Evolutionary conservation across 441 rosid species (phyloP).

Genomic region (Gossypium gossypioides): DNA sequence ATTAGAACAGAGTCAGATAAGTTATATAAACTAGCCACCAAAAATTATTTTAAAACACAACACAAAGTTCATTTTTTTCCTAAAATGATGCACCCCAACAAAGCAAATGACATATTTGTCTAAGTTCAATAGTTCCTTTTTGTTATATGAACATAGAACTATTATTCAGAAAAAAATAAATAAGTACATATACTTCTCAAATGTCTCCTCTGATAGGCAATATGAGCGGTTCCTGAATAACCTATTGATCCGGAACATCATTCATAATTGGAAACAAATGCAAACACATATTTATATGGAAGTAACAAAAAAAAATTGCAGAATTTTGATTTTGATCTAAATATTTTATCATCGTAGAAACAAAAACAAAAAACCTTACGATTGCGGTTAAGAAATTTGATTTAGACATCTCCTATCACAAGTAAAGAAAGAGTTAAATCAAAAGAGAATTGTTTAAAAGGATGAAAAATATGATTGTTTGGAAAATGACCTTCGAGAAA

Average conservation of each 20-base stretch:
- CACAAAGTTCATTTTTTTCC: not conserved
- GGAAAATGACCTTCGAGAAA: not conserved
- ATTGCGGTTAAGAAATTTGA: conserved; percentile 8
- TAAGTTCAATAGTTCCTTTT: not conserved
- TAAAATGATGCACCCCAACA: not conserved
- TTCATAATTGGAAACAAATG: not conserved
- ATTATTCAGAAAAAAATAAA: not conserved
- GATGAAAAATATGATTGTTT: not conserved
- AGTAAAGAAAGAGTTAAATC: conserved; percentile 8
- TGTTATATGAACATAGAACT: not conserved
- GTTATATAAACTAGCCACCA: conserved; percentile 1
- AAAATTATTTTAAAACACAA: not conserved
- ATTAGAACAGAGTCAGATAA: conserved; percentile 16
- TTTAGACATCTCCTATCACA: conserved; percentile 23
- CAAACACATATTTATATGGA: not conserved
- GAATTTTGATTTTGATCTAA: conserved; percentile 16
- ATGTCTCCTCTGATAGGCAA: not conserved
- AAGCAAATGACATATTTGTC: not conserved
- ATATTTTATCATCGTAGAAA: conserved; percentile 28
- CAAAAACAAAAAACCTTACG: not conserved
- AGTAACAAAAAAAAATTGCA: not conserved
- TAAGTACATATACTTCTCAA: not conserved
- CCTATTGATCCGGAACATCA: conserved; percentile 13
- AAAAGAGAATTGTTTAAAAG: not conserved
- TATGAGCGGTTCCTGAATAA: not conserved